Evolutionary conservation across 257 asterid species (phyloP), one percentile per base, ranked within the genome.

Genomic region (Jacaranda copaia): DNA sequence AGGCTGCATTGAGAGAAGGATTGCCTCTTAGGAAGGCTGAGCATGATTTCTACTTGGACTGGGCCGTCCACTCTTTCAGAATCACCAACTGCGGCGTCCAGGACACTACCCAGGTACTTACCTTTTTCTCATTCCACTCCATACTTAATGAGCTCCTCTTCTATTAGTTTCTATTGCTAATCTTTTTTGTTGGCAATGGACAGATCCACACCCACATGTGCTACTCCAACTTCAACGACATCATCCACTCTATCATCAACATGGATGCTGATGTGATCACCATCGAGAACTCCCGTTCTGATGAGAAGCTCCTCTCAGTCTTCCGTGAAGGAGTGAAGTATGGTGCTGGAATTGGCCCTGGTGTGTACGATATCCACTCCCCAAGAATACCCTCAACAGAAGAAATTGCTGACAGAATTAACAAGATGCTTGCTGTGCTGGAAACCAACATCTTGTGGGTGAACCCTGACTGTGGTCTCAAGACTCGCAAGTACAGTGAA

Each of bases 161-260:
- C 32, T 25, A 25, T 25, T 25, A 25, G 32, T 25, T 25, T 8
- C 5, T 48, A 15, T 63, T 53, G 16, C 32, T 19, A 1, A 61
- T 42, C 18, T 12, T 53, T 53, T 60, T 68, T 43, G 55, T 65
- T 6, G 25, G 13, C 18, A 57, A 19, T 65, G 35, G 48, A 66
- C 90, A 91, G 94, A 87, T 91, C 82, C 96, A 91, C 86, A 91
- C 96, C 62, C 96, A 91, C 86, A 91, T 91, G 96, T 91, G 96
- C 84, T 91, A 91, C 92, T 90, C 96, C 62, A 91, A 89, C 94
- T 91, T 91, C 88, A 91, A 91, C 32, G 96, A 91, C 70, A 91
- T 91, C 70, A 90, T 90, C 79, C 94, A 91, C 75, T 91, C 96
- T 8, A 91, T 91, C 84, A 91, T 91, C 52, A 75, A 91, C 84